These are phyloP conservation scores for Coniferiporia sulphurascens DNA, from an alignment of 1,284 basidiomycete species.

Conservation along the genomic window DNA sequence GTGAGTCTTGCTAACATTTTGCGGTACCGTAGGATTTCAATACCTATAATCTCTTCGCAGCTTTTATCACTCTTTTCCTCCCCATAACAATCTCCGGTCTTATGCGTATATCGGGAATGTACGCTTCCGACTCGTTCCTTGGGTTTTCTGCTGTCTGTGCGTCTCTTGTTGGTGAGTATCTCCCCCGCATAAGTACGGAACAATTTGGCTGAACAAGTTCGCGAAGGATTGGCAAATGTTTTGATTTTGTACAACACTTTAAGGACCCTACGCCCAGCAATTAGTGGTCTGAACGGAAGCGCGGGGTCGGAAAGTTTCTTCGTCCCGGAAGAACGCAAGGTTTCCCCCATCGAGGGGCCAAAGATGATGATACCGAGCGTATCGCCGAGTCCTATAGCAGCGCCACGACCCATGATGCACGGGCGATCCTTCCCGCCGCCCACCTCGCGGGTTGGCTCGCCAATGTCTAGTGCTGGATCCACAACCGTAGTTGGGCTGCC, in stretches of 20 bases:
- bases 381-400: not conserved
- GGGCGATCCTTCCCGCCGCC: constrained; percentile 15
- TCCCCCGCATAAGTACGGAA: not conserved
- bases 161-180: constrained; percentile 12
- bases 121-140: constrained; percentile 9
- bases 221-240: constrained; percentile 56
- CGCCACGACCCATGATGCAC: constrained; percentile 1
- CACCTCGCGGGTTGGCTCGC: constrained; percentile 3
- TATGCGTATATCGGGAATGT: constrained; percentile 8
- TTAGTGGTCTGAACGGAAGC: constrained; percentile 22
- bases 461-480: constrained; percentile 4
- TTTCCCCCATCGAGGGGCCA: constrained; percentile 15
- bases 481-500: not conserved
- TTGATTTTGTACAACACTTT: constrained; percentile 63
- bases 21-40: not conserved
- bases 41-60: not conserved
- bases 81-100: constrained; percentile 18
- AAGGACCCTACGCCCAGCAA: constrained; percentile 53
- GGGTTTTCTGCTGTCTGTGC: constrained; percentile 25
- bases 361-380: not conserved
- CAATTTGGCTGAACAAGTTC: constrained; percentile 2
- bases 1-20: constrained; percentile 32
- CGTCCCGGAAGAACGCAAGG: constrained; percentile 14
- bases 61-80: constrained; percentile 12
- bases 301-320: constrained; percentile 17